Evolutionary conservation across 805 yeast species (phyloP).

Genomic region (Ogataea zsoltii): DNA sequence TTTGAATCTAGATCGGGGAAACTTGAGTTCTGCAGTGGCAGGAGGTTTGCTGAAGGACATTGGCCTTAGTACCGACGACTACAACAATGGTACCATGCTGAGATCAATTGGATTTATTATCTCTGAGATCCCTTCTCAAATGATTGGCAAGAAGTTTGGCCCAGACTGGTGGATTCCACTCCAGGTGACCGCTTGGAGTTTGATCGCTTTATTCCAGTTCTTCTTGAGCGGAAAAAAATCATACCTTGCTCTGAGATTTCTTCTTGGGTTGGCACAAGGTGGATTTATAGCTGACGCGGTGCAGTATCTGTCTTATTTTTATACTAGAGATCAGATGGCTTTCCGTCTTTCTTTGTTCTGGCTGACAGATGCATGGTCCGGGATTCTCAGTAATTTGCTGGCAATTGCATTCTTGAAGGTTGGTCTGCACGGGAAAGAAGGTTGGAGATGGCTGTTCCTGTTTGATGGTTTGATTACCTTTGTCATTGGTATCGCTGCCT

Average conservation of each 20-base stretch:
- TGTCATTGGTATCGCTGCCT: slow-evolving; percentile 46
- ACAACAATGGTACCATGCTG: slow-evolving; percentile 50
- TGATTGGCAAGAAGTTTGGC: slow-evolving; percentile 58
- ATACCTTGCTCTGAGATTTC: slow-evolving; percentile 33
- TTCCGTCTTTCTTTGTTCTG: slow-evolving; percentile 54
- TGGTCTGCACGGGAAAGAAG: slow-evolving; percentile 26
- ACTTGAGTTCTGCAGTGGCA: slow-evolving; percentile 54
- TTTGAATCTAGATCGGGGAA: slow-evolving; percentile 56
- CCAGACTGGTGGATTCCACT: slow-evolving; percentile 60
- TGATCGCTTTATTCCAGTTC: slow-evolving; percentile 45
- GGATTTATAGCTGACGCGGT: slow-evolving; percentile 37
- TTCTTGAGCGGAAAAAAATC: slow-evolving; percentile 28
- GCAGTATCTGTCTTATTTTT: slow-evolving; percentile 39
- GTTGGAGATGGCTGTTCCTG: slow-evolving; percentile 41
- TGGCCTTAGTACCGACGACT: slow-evolving; percentile 50
- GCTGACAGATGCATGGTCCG: slow-evolving; percentile 39
- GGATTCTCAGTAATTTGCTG: slow-evolving; percentile 44
- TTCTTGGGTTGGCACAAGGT: slow-evolving; percentile 38
- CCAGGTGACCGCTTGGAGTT: slow-evolving; percentile 53
- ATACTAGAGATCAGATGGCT: slow-evolving; percentile 39
- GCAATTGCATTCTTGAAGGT: slow-evolving; percentile 50
- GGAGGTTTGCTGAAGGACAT: slow-evolving; percentile 53
- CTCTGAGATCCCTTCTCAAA: slow-evolving; percentile 62
- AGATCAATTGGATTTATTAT: slow-evolving; percentile 47
- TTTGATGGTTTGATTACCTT: slow-evolving; percentile 32